phyloP scores from a whole-genome alignment of 768 basidiomycete species.

The Dendrothele bispora region DNA sequence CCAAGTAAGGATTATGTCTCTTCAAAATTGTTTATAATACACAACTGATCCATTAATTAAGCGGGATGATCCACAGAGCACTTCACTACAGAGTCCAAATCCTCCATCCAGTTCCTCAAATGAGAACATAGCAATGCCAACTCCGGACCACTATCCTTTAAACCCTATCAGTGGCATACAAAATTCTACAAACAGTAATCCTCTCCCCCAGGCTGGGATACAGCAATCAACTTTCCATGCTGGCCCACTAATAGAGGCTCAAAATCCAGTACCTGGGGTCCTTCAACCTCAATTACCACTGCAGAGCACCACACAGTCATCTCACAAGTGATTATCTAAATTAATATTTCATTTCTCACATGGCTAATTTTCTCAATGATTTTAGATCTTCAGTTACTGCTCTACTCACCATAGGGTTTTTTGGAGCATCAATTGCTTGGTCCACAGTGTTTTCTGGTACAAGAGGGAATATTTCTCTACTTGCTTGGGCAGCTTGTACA shows the following conservation, averaged over 20 bases:
- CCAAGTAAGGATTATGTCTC: too few species aligned
- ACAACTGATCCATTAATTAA: neutral
- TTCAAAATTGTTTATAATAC: too few species aligned
- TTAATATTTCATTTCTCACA: neutral
- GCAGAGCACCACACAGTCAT: conserved; percentile 9
- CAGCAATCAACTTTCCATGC: neutral
- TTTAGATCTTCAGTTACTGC: conserved; percentile 14
- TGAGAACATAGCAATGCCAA: neutral
- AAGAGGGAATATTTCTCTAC: conserved; percentile 19
- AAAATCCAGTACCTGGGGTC: neutral
- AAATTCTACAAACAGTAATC: too few species aligned
- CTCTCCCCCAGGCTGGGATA: too few species aligned
- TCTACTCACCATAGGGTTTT: conserved; percentile 17
- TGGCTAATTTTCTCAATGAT: neutral
- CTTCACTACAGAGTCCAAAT: neutral
- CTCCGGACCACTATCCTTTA: too few species aligned
- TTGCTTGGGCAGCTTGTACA: conserved; percentile 18
- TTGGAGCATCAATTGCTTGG: conserved; percentile 26
- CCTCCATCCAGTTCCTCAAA: neutral
- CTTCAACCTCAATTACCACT: neutral
- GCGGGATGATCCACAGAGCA: neutral
- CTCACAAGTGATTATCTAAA: conserved; percentile 4
- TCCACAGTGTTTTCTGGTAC: conserved; percentile 20
- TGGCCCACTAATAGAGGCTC: neutral
- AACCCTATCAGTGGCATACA: too few species aligned